These are phyloP conservation scores for Exserohilum turcica DNA, from an alignment of 2,329 filamentous ascomycete species.

Conservation along the genomic window DNA sequence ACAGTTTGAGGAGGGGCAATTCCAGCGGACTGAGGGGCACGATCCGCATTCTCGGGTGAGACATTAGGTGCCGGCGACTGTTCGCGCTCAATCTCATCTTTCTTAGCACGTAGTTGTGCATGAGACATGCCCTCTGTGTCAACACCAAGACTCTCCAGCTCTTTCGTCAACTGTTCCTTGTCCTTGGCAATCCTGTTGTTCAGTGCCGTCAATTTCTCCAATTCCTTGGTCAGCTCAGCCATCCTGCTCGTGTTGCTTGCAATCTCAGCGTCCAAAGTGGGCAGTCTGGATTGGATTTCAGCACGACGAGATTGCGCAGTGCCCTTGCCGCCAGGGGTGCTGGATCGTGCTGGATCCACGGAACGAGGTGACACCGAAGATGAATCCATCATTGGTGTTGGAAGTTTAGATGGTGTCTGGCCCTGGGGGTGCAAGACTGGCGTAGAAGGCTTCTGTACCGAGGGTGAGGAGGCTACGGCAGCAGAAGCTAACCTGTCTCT, in stretches of 20 bases:
- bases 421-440: slow-evolving; percentile 6
- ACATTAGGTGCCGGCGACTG: slow-evolving; percentile 15
- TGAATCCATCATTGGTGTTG: slow-evolving; percentile 1
- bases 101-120: slow-evolving; percentile 52
- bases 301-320: slow-evolving; percentile 47
- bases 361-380: neutral
- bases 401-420: neutral
- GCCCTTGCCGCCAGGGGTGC: slow-evolving; percentile 7
- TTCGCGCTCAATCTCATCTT: slow-evolving; percentile 45
- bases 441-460: slow-evolving; percentile 2
- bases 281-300: slow-evolving; percentile 56
- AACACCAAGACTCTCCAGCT: slow-evolving; percentile 56
- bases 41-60: neutral
- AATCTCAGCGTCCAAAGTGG: slow-evolving; percentile 54
- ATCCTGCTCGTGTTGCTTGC: slow-evolving; percentile 46
- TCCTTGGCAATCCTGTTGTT: slow-evolving; percentile 49
- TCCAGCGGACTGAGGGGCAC: neutral
- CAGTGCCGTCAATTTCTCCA: slow-evolving; percentile 49
- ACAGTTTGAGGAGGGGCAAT: neutral
- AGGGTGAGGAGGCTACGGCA: slow-evolving; percentile 14
- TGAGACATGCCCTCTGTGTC: slow-evolving; percentile 55
- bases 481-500: slow-evolving; percentile 25
- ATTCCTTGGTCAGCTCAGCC: slow-evolving; percentile 52
- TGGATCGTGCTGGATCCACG: neutral
- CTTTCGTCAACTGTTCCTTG: slow-evolving; percentile 52